Evolutionary conservation across 2,329 filamentous ascomycete genomes (phyloP).

Genomic region (Sporothrix mexicana): DNA sequence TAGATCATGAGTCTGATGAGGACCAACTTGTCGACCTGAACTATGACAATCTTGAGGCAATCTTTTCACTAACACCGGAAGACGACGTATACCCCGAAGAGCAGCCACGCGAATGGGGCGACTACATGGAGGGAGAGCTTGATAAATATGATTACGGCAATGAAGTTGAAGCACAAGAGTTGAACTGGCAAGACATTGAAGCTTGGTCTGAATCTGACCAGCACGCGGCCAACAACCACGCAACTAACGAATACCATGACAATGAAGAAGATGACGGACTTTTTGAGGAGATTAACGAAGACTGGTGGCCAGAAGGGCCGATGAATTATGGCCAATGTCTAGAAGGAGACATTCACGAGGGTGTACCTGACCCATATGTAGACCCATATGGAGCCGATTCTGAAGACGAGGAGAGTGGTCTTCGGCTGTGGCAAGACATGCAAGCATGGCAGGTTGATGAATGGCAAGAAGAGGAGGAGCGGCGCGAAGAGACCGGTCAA

Average conservation of each 20-base stretch:
- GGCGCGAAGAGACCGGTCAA: background rate
- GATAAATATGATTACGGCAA: background rate
- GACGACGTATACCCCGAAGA: background rate
- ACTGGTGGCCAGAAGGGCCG: background rate
- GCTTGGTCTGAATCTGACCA: slow-evolving; percentile 23
- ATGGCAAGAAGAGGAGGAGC: background rate
- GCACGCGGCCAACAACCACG: background rate
- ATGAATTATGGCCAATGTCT: background rate
- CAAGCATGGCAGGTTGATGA: slow-evolving; percentile 7
- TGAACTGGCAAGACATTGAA: slow-evolving; percentile 34
- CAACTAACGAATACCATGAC: background rate
- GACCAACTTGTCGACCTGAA: slow-evolving; percentile 3
- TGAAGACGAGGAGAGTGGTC: background rate
- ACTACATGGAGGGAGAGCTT: background rate
- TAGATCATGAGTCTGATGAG: background rate
- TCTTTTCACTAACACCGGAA: background rate
- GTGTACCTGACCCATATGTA: background rate
- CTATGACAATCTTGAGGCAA: slow-evolving; percentile 11
- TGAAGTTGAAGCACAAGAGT: background rate
- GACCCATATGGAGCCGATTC: background rate
- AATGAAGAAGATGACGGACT: background rate
- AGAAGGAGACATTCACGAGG: background rate
- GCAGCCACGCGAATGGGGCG: background rate
- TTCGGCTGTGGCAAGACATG: background rate
- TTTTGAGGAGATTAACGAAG: background rate